Evolutionary conservation across 2,329 filamentous ascomycete genomes (phyloP), one percentile per base, ranked within the genome.

Genomic region (Xylariaceae sp.): DNA sequence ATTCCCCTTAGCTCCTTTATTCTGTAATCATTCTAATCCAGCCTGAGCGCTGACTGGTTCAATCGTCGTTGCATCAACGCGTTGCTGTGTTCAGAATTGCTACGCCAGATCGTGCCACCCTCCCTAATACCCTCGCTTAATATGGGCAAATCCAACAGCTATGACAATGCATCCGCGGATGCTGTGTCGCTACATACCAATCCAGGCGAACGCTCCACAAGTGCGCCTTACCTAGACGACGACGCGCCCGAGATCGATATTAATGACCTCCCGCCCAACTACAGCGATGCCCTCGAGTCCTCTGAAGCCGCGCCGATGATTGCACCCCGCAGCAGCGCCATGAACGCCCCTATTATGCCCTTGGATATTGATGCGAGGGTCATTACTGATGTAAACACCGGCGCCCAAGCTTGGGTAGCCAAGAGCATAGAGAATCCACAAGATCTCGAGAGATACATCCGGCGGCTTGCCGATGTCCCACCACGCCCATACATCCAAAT

Each of bases 401-500:
- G 71, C 16, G 64, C 64, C 20, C 71, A 74, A 41, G 75, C 68
- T 62, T 81, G 77, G 64, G 64, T 84, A 46, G 71, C 78, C 55
- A 62, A 60, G 21, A 70, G 70, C 15, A 73, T 83, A 27, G 79
- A 81, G 58, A 64, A 66, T 6, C 75, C 81, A 36, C 69, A 72
- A 3, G 59, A 64, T 3, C 73, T 85, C 16, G 71, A 79, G 52
- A 53, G 65, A 10, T 75, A 81, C 57, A 69, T 85, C 56, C 62
- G 61, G 1, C 60, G 67, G 6, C 77, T 81, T 39, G 74, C 80
- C 21, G 63, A 62, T 23, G 65, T 73, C 8, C 82, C 83, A 4
- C 82, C 83, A 0, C 75, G 81, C n/a, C 77, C 79, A 0, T 77
- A 72, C 45, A 73, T 85, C 7, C 75, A 73, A 41, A 68, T 87